phyloP scores from a whole-genome alignment of 2,329 filamentous ascomycete genomes.

The Ophiostoma tasmaniense region DNA sequence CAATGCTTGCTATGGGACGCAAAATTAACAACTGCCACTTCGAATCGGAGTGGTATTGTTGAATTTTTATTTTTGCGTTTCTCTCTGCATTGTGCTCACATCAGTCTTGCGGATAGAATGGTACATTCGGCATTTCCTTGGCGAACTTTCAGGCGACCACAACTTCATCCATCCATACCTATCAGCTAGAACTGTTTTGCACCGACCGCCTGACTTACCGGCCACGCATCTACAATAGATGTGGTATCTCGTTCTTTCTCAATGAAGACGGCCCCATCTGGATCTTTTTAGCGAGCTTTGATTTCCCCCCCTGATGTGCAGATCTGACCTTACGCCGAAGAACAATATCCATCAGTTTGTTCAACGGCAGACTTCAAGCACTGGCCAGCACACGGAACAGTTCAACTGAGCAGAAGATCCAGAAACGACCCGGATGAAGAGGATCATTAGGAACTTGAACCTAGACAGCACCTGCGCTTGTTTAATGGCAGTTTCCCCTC shows the following conservation, averaged over 20 bases:
- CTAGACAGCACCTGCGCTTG: neutral
- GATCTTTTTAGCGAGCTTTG: neutral
- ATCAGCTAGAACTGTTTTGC: neutral
- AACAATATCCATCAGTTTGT: neutral
- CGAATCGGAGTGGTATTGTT: neutral
- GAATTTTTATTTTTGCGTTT: neutral
- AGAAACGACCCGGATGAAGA: conserved; percentile 5
- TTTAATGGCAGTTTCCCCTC: neutral
- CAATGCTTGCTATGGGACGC: neutral
- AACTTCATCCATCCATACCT: neutral
- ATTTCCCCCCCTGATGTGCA: neutral
- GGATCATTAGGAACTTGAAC: neutral
- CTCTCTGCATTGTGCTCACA: neutral
- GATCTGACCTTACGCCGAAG: neutral
- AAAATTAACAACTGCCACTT: neutral
- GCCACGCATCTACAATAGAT: neutral
- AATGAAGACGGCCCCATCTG: neutral
- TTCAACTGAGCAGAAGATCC: neutral
- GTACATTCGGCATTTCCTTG: neutral
- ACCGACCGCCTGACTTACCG: neutral
- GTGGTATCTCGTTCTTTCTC: neutral
- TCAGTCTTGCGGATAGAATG: neutral
- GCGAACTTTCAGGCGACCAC: neutral
- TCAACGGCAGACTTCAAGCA: neutral
- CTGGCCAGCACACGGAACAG: neutral